These are phyloP conservation scores for Achlya hypogyna DNA, from an alignment of 352 stramenopile species.

Conservation along the genomic window DNA sequence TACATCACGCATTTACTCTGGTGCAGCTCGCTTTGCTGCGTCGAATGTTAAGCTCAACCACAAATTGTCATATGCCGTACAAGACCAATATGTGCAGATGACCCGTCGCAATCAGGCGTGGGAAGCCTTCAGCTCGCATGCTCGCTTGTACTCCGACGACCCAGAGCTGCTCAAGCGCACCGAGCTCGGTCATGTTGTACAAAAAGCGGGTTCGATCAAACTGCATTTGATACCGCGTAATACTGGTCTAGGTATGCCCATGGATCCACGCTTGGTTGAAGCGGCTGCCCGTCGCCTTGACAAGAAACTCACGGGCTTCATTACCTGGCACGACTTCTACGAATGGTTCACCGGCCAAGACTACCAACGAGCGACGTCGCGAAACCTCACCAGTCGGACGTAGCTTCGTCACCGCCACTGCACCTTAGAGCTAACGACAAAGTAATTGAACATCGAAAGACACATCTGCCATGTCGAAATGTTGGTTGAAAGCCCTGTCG, in stretches of 20 bases:
- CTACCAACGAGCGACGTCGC: neutral
- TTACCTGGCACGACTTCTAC: constrained; percentile 17
- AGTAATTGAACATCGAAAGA: too few species aligned
- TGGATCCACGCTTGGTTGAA: neutral
- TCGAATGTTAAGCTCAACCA: constrained; percentile 13
- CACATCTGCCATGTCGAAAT: too few species aligned
- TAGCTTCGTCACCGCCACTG: neutral
- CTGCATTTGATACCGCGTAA: neutral
- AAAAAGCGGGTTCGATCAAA: neutral
- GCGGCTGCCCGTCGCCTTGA: constrained; percentile 8
- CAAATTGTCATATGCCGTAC: constrained; percentile 8
- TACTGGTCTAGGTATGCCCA: neutral
- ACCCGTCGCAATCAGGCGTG: constrained; percentile 15
- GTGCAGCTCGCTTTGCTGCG: neutral
- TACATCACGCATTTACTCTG: neutral
- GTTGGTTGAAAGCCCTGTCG: too few species aligned
- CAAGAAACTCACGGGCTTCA: constrained; percentile 9
- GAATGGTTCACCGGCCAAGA: constrained; percentile 18
- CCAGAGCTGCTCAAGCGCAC: constrained; percentile 14
- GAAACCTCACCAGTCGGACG: neutral
- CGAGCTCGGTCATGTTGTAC: neutral
- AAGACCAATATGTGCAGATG: constrained; percentile 21
- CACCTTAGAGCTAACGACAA: too few species aligned
- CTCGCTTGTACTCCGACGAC: constrained; percentile 15
- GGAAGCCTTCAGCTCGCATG: constrained; percentile 9